A percentile compares a stretch with the other conserved stretches of the same genome.
Evolutionary conservation across 1,139 yeast species (phyloP).

Genomic region (Scheffersomyces quercinus): DNA sequence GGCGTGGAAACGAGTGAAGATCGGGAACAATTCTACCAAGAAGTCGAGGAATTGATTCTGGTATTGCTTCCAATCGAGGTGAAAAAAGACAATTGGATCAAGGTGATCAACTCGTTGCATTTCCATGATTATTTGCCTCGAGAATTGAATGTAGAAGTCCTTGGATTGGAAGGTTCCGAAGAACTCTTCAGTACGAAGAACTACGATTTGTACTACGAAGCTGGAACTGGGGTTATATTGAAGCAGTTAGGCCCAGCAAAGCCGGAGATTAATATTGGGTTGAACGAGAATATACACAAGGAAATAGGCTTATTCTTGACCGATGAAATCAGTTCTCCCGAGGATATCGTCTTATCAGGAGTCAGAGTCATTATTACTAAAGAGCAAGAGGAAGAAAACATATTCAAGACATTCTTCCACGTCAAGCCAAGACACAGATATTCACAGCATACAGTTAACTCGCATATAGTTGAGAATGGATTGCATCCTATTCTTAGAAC

Average conservation of each 20-base stretch:
- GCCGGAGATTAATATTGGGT: not conserved
- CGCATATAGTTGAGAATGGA: slow-evolving; percentile 28
- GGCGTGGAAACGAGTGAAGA: slow-evolving; percentile 9
- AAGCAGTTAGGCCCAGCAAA: not conserved
- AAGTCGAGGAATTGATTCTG: slow-evolving; percentile 17
- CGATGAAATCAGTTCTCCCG: slow-evolving; percentile 29
- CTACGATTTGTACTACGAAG: not conserved
- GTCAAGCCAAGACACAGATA: slow-evolving; percentile 43
- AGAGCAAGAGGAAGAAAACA: slow-evolving; percentile 12
- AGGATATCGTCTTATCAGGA: slow-evolving; percentile 39
- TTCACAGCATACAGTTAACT: slow-evolving; percentile 7
- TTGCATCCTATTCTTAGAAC: slow-evolving; percentile 38
- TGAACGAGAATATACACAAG: slow-evolving; percentile 13
- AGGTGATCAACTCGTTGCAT: slow-evolving; percentile 21
- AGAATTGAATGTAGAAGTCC: not conserved
- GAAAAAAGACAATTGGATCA: slow-evolving; percentile 19
- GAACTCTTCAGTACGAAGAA: not conserved
- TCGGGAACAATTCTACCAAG: slow-evolving; percentile 20
- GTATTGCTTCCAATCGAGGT: slow-evolving; percentile 18
- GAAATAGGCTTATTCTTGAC: slow-evolving; percentile 39
- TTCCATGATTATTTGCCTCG: slow-evolving; percentile 11
- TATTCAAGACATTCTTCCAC: slow-evolving; percentile 44
- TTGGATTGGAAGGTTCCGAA: not conserved
- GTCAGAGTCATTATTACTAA: slow-evolving; percentile 29
- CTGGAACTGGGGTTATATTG: not conserved